These are phyloP conservation scores for Pleurozium schreberi DNA, from an alignment of 225 moss, liverwort and hornwort species.

Conservation along the genomic window DNA sequence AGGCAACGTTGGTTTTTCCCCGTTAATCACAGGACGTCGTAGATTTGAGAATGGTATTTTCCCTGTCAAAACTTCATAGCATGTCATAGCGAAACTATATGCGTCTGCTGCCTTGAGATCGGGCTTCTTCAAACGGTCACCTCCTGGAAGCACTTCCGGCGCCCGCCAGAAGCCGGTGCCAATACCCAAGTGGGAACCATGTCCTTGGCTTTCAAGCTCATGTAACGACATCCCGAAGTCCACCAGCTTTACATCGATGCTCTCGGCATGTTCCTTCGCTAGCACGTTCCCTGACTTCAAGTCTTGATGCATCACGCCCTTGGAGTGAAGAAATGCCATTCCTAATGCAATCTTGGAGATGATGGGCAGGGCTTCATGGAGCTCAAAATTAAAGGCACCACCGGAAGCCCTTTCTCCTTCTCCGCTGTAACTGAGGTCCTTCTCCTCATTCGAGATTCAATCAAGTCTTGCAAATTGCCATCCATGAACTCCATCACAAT, in stretches of 20 bases:
- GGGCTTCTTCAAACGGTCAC: neutral
- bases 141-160: neutral
- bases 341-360: neutral
- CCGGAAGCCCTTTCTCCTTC: no score
- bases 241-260: neutral
- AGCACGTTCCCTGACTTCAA: neutral
- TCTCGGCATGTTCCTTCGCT: neutral
- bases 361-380: neutral
- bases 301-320: neutral
- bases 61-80: constrained; percentile 8
- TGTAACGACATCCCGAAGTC: neutral
- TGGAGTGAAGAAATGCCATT: neutral
- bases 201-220: neutral
- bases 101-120: neutral
- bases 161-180: constrained; percentile 8
- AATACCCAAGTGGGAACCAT: neutral
- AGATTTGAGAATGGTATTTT: neutral
- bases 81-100: neutral
- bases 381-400: no score
- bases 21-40: neutral
- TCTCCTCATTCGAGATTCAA: neutral
- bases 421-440: no score
- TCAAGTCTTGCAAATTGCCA: neutral
- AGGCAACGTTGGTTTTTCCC: neutral
- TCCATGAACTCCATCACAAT: constrained; percentile 3